phyloP scores from a whole-genome alignment of 345 rosid species.

The Erysimum cheiranthoides region DNA sequence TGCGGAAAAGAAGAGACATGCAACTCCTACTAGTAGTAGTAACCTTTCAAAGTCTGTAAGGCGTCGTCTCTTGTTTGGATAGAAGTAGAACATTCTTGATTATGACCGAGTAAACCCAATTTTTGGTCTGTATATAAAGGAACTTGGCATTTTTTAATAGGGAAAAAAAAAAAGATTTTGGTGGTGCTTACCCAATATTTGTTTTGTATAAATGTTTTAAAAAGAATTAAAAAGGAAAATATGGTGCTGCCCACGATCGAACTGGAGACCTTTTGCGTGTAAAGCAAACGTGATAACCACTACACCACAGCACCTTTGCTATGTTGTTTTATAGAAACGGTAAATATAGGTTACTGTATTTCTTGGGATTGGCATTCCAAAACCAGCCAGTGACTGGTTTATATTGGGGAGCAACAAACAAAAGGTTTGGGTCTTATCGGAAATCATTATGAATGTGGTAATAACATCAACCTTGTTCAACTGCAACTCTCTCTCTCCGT shows the following conservation, averaged over 20 bases:
- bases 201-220: too few relatives aligned
- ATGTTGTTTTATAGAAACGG: accelerated
- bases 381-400: too few relatives aligned
- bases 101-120: background rate
- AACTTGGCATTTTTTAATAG: background rate
- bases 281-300: slow-evolving; percentile 50
- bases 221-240: too few relatives aligned
- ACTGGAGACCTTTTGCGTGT: slow-evolving; percentile 42
- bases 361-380: background rate
- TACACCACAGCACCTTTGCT: slow-evolving; percentile 46
- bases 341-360: background rate
- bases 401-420: background rate
- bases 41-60: slow-evolving; percentile 69
- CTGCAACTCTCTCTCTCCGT: slow-evolving; percentile 44
- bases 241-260: slow-evolving; percentile 46
- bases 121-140: slow-evolving; percentile 21
- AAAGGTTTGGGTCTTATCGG: slow-evolving; percentile 31
- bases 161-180: too few relatives aligned
- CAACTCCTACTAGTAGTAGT: slow-evolving; percentile 46
- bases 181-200: too few relatives aligned
- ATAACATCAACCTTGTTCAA: slow-evolving; percentile 34
- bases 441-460: slow-evolving; percentile 41
- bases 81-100: slow-evolving; percentile 29
- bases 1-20: slow-evolving; percentile 55
- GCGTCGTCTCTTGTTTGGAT: slow-evolving; percentile 68